These are phyloP conservation scores for Fragaria nilgerrensis DNA, from an alignment of 306 rosid species.

Conservation along the genomic window DNA sequence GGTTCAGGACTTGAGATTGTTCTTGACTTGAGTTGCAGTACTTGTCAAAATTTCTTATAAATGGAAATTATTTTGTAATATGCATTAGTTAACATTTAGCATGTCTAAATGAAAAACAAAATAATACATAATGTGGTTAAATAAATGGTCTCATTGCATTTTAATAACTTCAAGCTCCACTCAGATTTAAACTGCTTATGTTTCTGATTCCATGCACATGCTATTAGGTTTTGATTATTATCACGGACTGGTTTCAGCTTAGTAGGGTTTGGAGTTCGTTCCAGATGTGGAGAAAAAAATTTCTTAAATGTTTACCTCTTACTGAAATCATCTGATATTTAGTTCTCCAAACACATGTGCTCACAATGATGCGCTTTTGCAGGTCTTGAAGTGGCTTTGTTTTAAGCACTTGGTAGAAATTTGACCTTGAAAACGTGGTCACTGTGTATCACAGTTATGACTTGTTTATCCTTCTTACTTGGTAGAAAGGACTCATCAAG, in stretches of 20 bases:
- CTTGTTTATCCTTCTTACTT: conserved; percentile 57
- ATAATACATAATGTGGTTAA: neutral
- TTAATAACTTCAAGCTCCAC: neutral
- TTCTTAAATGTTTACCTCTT: conserved; percentile 11
- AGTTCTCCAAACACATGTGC: neutral
- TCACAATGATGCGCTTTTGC: conserved; percentile 42
- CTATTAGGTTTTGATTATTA: neutral
- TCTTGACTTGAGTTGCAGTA: neutral
- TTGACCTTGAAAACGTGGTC: conserved; percentile 21
- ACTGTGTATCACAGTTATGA: conserved; percentile 41
- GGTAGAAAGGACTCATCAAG: conserved; percentile 38
- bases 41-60: neutral
- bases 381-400: conserved; percentile 38
- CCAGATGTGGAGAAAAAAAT: neutral
- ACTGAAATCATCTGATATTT: conserved; percentile 20
- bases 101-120: neutral
- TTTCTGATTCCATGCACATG: neutral
- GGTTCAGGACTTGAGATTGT: neutral
- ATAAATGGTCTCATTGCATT: neutral
- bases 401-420: conserved; percentile 29
- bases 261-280: neutral
- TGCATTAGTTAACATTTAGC: neutral
- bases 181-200: neutral
- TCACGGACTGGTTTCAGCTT: neutral
- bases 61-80: neutral